phyloP scores from a whole-genome alignment of 2,329 filamentous ascomycete species.

The Lachnellula occidentalis region DNA sequence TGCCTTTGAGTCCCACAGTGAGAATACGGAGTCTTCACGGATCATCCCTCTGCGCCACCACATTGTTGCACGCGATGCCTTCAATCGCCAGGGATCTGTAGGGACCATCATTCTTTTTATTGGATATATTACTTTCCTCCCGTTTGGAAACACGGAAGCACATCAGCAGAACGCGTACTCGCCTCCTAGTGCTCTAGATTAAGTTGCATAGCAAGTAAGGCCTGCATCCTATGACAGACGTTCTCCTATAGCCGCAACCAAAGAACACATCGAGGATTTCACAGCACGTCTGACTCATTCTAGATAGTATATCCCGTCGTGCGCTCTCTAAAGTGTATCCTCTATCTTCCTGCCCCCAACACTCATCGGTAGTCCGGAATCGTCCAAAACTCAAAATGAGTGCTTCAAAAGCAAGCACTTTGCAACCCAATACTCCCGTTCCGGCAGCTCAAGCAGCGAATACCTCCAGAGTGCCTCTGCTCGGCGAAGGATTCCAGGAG shows the following conservation, averaged over 20 bases:
- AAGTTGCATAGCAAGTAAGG: constrained; percentile 12
- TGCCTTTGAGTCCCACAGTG: constrained; percentile 13
- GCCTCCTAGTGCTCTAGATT: constrained; percentile 17
- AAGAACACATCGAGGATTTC: not conserved
- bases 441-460: constrained; percentile 17
- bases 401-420: constrained; percentile 26
- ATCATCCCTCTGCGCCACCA: constrained; percentile 3
- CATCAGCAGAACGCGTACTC: constrained; percentile 21
- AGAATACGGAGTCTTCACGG: not conserved
- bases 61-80: constrained; percentile 9
- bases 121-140: not conserved
- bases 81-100: constrained; percentile 4
- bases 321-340: not conserved
- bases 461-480: constrained; percentile 27
- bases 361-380: not conserved
- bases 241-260: constrained; percentile 16
- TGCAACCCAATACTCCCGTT: constrained; percentile 25
- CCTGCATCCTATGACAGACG: constrained; percentile 10
- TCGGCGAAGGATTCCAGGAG: constrained; percentile 32
- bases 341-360: not conserved
- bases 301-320: not conserved
- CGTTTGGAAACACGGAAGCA: not conserved
- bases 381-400: constrained; percentile 28
- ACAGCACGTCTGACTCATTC: not conserved
- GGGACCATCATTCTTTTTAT: not conserved